Percentiles rank a stretch among this genome's conserved stretches.
Evolutionary conservation across 768 basidiomycete species (phyloP).

Genomic region (Phlegmacium glaucopus): DNA sequence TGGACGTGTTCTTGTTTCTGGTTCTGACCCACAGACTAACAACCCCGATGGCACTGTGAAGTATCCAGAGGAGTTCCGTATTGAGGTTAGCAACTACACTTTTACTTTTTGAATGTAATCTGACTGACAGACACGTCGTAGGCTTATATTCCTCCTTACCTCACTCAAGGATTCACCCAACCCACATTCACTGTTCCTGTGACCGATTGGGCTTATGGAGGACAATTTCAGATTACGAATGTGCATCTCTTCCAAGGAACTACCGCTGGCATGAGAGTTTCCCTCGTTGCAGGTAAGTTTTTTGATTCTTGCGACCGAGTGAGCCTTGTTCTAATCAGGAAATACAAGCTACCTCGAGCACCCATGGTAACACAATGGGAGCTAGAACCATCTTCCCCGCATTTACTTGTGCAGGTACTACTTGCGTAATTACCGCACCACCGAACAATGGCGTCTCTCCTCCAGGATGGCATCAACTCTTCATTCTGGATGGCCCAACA

Average conservation of each 20-base stretch:
- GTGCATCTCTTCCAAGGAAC: conserved; percentile 43
- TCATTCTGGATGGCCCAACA: conserved; percentile 74
- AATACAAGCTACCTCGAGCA: conserved; percentile 62
- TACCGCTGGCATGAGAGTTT: conserved; percentile 47
- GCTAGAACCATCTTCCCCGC: conserved; percentile 69
- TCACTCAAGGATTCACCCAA: conserved; percentile 56
- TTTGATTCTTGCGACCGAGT: background rate
- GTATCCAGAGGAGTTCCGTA: conserved; percentile 76
- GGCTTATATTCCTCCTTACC: conserved; percentile 87
- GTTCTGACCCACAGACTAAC: conserved; percentile 66
- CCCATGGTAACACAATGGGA: conserved; percentile 78
- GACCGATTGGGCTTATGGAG: conserved; percentile 63
- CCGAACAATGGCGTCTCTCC: conserved; percentile 66
- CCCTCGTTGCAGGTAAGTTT: conserved; percentile 59
- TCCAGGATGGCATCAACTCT: conserved; percentile 76
- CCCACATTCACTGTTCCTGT: conserved; percentile 57
- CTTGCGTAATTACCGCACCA: conserved; percentile 76
- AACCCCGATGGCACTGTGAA: conserved; percentile 35
- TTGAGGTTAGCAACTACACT: conserved; percentile 30
- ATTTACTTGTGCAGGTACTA: conserved; percentile 64
- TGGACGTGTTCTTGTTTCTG: conserved; percentile 71
- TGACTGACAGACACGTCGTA: conserved; percentile 22
- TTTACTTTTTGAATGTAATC: background rate
- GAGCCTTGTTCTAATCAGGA: conserved; percentile 1
- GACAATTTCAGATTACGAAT: conserved; percentile 49